These are phyloP conservation scores for Coniochaeta sp. DNA, from an alignment of 2,329 filamentous ascomycete species.

Conservation along the genomic window DNA sequence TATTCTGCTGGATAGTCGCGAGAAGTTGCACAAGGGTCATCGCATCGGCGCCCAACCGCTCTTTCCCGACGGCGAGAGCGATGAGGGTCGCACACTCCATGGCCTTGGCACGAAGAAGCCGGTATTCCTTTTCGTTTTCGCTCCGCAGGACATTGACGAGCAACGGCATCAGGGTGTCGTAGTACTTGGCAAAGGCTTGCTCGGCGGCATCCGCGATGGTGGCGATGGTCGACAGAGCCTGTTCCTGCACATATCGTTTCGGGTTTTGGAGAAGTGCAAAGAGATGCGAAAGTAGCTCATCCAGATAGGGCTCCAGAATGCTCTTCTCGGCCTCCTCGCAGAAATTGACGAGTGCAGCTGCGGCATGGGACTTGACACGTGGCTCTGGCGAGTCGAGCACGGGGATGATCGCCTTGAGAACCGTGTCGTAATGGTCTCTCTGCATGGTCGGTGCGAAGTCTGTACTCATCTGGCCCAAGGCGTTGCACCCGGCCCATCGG, in stretches of 20 bases:
- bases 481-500: conserved; percentile 95
- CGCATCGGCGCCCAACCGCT: conserved; percentile 82
- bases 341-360: conserved; percentile 97
- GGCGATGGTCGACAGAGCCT: conserved; percentile 93
- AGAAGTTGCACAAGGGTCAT: conserved; percentile 81
- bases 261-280: conserved; percentile 83
- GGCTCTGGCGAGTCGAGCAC: conserved; percentile 85
- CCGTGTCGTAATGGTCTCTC: conserved; percentile 81
- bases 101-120: conserved; percentile 86
- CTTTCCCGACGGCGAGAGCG: conserved; percentile 87
- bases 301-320: conserved; percentile 86
- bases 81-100: conserved; percentile 99
- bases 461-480: conserved; percentile 98
- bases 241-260: conserved; percentile 95
- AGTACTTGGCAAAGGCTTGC: conserved; percentile 90
- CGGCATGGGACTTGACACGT: conserved; percentile 92
- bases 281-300: conserved; percentile 75
- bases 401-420: conserved; percentile 86
- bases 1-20: conserved; percentile 76
- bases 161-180: conserved; percentile 90
- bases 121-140: conserved; percentile 89
- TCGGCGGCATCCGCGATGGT: conserved; percentile 98
- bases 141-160: conserved; percentile 83
- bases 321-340: conserved; percentile 96
- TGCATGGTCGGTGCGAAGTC: conserved; percentile 99